A percentile compares a stretch with the other conserved stretches of the same genome.
phyloP scores from a whole-genome alignment of 2,329 filamentous ascomycete species.

The Blumeria hordei region DNA sequence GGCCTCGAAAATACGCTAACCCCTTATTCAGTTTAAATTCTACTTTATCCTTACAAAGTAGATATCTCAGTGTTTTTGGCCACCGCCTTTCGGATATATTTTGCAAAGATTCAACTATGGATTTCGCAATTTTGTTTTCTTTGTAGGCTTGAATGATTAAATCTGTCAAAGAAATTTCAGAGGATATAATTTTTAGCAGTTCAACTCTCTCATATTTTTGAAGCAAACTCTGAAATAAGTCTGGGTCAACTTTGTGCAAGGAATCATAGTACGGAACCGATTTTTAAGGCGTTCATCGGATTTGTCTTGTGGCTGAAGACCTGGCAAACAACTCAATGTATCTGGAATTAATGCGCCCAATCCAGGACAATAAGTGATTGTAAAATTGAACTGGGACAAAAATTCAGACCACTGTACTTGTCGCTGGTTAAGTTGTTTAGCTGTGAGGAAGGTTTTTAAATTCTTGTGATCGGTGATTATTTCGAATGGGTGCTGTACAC shows the following conservation, averaged over 20 bases:
- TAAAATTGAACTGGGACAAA: not conserved
- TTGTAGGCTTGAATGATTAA: not conserved
- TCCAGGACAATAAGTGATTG: not conserved
- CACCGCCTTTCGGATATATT: not conserved
- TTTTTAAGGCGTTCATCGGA: slow-evolving; percentile 1
- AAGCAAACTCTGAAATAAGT: not conserved
- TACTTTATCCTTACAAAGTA: not conserved
- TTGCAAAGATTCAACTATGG: not conserved
- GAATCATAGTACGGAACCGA: not conserved
- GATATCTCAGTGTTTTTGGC: not conserved
- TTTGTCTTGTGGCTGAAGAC: not conserved
- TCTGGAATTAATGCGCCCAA: not conserved
- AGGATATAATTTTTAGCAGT: not conserved
- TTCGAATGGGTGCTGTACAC: not conserved
- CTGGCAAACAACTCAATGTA: not conserved
- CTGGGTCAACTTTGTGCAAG: not conserved
- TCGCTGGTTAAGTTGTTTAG: not conserved
- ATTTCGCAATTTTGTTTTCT: not conserved
- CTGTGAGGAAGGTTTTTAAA: not conserved
- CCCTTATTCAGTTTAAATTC: not conserved
- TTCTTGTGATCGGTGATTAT: not conserved
- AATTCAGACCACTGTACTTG: not conserved
- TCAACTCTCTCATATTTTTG: not conserved
- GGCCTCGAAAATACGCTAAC: not conserved
- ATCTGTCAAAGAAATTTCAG: not conserved